Base-by-base conservation (phyloP, 179 eudicot genomes). In the Silene noctiflora region DNA sequence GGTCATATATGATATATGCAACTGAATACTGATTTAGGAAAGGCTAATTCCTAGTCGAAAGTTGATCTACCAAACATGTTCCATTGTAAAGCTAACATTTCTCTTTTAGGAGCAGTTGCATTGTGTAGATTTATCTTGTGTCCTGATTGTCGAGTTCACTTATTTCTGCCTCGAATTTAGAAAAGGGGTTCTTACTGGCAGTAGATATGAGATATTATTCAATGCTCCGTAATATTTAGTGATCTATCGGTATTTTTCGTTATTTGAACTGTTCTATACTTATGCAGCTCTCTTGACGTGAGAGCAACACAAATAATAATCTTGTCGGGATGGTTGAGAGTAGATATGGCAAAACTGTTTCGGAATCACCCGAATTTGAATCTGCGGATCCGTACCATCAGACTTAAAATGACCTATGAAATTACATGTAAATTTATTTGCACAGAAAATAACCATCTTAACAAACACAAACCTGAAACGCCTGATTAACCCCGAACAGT, bases 11-110 rank as follows among this genome's bases (percentile, higher is more conserved):
- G 8, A 27, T 12, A 14, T 33, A 20, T 66, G 39, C 46, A 19
- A 67, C 29, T 4, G 35, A 64, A 16, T 64, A 64, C 68, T 64
- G 68, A 67, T 44, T 33, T 7, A 67, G 69, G 69, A 66, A 31
- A 19, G 5, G 27, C 19, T 64, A 25, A 12, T 64, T 64, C 20
- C 39, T 25, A 11, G 71, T 8, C 7, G 39, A 24, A 9, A 67
- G 48, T 31, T 67, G 19, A n/a, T 67, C 24, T 67, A 4, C 19
- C 42, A 64, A 29, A 33, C 25, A 35, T 14, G 22, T 20, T 67
- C 25, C 14, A 7, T 67, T 35, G 9, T 61, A 61, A 61, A 61
- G 13, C 27, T 61, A 10, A 22, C 42, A 29, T 13, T 35, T 61
- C 17, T 61, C 24, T 3, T 19, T 58, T 35, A 10, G 55, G 31